Evolutionary conservation across 371 early-diverging fungal species (phyloP), one percentile per base, ranked within the genome.

Genomic region (Mucor saturninus): DNA sequence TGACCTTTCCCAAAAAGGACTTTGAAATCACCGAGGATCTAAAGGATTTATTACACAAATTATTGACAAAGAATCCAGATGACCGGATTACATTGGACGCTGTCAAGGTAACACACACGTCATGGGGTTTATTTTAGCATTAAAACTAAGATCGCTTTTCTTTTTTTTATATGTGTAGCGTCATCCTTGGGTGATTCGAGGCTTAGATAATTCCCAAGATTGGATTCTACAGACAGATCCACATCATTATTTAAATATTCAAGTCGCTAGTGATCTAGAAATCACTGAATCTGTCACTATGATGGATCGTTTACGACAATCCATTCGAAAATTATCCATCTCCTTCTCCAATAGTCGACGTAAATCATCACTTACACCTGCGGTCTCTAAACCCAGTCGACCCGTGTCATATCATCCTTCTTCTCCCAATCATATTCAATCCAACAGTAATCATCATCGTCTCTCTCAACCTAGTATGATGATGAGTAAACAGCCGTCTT

Each of bases 171-270:
- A 15, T 46, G 8, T 21, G 21, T 21, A 91, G 80, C 75, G 64
- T 14, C 96, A 95, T 72, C 91, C 92, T n/a, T 97, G 95, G 95
- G 89, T 93, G 0, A 83, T 85, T 4, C 78, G 77, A 32, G 95
- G 87, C 58, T 60, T 96, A 54, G 69, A 68, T 4, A 81, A 87
- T 39, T 85, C 89, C 6, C 71, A 57, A 1, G 62, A 15, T 13
- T 76, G 76, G 76, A 56, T 55, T 40, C 15, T 63, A 49, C 56
- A 66, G 37, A 58, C 76, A n/a, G 71, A 76, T 61, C 73, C 73
- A 8, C 54, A 63, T 5, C 48, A 53, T 45, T 72, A 73, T 53
- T 53, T 70, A 40, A 37, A 73, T 39, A 71, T 73, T 2, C 52
- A 72, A 55, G 65, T 72, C n/a, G 69, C 73, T 14, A 68, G 69